phyloP scores from a whole-genome alignment of 768 basidiomycete genomes.

The Leccinum sublutescens region DNA sequence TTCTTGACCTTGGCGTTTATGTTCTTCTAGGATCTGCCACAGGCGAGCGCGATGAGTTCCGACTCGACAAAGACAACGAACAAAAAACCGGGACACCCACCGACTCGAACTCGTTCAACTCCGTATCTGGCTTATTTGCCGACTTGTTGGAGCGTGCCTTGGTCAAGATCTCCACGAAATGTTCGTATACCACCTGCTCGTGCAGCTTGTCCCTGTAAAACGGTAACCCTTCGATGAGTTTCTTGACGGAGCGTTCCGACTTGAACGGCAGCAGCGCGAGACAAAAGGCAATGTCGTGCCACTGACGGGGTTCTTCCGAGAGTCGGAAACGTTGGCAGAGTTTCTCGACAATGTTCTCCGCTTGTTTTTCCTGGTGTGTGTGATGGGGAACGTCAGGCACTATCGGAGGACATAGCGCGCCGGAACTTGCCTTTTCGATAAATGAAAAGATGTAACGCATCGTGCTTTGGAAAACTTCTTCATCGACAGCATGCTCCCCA shows the following conservation, averaged over 20 bases:
- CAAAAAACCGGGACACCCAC: slow-evolving; percentile 37
- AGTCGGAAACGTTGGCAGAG: slow-evolving; percentile 94
- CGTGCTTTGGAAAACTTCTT: slow-evolving; percentile 88
- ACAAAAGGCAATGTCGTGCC: slow-evolving; percentile 97
- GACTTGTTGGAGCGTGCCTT: slow-evolving; percentile 93
- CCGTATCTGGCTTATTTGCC: slow-evolving; percentile 88
- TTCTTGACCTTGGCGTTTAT: slow-evolving; percentile 82
- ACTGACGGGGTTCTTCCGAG: slow-evolving; percentile 86
- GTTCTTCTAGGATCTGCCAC: slow-evolving; percentile 76
- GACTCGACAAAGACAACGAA: not conserved
- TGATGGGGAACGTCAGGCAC: not conserved
- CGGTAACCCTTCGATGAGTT: slow-evolving; percentile 87
- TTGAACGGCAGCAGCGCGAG: slow-evolving; percentile 94
- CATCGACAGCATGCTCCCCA: slow-evolving; percentile 89
- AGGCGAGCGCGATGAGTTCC: not conserved
- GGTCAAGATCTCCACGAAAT: slow-evolving; percentile 86
- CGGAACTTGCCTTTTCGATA: slow-evolving; percentile 80
- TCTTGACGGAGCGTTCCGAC: slow-evolving; percentile 94
- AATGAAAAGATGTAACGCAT: slow-evolving; percentile 95
- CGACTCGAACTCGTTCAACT: slow-evolving; percentile 92
- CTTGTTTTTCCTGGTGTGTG: slow-evolving; percentile 84
- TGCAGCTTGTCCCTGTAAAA: slow-evolving; percentile 97
- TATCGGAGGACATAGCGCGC: not conserved
- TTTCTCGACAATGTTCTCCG: slow-evolving; percentile 95
- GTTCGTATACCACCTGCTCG: slow-evolving; percentile 74